A percentile compares a stretch with the other conserved stretches of the same genome.
phyloP scores from a whole-genome alignment of 2,329 filamentous ascomycete genomes.

The Cladosporium sp. region DNA sequence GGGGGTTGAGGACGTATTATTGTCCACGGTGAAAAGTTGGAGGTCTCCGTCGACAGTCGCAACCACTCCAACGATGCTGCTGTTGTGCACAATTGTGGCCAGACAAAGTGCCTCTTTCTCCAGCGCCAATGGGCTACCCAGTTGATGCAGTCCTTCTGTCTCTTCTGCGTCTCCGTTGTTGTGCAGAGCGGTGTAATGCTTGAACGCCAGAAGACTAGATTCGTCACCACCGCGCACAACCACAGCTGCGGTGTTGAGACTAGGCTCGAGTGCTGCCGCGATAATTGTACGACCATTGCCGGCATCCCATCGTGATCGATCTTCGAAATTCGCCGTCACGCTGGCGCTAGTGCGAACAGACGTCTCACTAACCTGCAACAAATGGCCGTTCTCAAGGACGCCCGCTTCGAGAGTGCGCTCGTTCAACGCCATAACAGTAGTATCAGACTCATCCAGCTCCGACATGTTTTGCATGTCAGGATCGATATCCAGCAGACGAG shows the following conservation, averaged over 20 bases:
- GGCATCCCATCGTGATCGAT: conserved; percentile 15
- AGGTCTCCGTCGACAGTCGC: conserved; percentile 15
- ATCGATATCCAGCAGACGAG: conserved; percentile 16
- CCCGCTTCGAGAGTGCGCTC: conserved; percentile 23
- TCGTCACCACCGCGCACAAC: conserved; percentile 13
- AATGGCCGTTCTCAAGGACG: conserved; percentile 14
- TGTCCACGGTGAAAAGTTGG: conserved; percentile 8
- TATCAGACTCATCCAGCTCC: conserved; percentile 14
- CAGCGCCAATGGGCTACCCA: neutral
- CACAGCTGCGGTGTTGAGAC: conserved; percentile 13
- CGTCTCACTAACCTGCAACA: conserved; percentile 26
- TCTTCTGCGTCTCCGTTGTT: neutral
- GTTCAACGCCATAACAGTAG: conserved; percentile 20
- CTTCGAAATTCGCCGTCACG: conserved; percentile 24
- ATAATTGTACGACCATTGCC: conserved; percentile 15
- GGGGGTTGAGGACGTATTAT: neutral
- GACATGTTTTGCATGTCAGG: conserved; percentile 17
- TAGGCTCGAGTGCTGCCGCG: conserved; percentile 20
- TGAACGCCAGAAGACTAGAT: conserved; percentile 10
- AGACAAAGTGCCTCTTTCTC: conserved; percentile 15
- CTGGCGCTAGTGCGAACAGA: conserved; percentile 18
- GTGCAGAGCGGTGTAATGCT: neutral
- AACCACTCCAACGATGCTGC: conserved; percentile 11
- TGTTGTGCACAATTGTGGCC: neutral
- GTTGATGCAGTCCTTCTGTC: neutral